These are phyloP conservation scores for Neodidymelliopsis sp. DNA, from an alignment of 2,329 filamentous ascomycete genomes.

Conservation along the genomic window DNA sequence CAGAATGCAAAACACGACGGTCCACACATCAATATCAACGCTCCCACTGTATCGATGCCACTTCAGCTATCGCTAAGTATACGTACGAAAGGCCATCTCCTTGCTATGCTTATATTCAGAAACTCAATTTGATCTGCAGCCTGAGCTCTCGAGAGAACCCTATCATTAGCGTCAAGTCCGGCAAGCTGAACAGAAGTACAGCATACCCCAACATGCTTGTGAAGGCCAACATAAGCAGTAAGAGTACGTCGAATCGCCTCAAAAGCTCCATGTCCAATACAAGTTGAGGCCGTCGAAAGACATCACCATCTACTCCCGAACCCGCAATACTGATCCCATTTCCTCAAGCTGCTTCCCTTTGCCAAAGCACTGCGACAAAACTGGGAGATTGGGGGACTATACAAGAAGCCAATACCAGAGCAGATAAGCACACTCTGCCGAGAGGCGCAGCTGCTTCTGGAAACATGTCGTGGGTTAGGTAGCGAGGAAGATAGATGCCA, in stretches of 20 bases:
- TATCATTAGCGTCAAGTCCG: conserved; percentile 56
- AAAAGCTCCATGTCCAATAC: conserved; percentile 49
- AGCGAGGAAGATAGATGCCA: conserved; percentile 55
- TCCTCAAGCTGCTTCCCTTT: conserved; percentile 49
- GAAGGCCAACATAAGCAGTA: conserved; percentile 55
- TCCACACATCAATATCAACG: conserved; percentile 50
- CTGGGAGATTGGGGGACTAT: conserved; percentile 48
- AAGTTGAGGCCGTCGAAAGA: conserved; percentile 42
- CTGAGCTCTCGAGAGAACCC: conserved; percentile 50
- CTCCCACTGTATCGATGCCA: conserved; percentile 52
- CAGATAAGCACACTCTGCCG: conserved; percentile 53
- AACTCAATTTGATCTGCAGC: conserved; percentile 53
- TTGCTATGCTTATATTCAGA: conserved; percentile 57
- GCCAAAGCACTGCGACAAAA: conserved; percentile 55
- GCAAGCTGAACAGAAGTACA: conserved; percentile 56
- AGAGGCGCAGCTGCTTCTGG: conserved; percentile 50
- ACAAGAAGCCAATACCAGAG: conserved; percentile 52
- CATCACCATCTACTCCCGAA: conserved; percentile 51
- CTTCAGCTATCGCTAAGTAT: conserved; percentile 55
- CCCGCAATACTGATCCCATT: conserved; percentile 52
- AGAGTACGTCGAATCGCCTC: conserved; percentile 43
- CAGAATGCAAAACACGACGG: conserved; percentile 55
- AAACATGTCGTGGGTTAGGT: conserved; percentile 47
- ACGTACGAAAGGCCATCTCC: conserved; percentile 58
- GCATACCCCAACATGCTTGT: conserved; percentile 59